A percentile compares a stretch with the other conserved stretches of the same genome.
These are phyloP conservation scores for Dalbergia oliveri DNA, from an alignment of 306 rosid genomes.

Conservation along the genomic window DNA sequence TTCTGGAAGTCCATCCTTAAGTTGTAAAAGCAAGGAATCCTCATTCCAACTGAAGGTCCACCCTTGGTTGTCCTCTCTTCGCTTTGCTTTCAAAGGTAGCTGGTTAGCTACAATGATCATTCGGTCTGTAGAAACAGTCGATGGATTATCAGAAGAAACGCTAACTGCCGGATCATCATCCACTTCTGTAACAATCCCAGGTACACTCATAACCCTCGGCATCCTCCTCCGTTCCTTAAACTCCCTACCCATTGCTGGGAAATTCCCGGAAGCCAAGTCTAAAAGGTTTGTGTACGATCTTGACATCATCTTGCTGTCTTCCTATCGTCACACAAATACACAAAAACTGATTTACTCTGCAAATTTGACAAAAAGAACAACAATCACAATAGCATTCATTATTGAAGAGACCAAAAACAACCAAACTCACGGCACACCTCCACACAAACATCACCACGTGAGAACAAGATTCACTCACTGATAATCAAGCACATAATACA, in stretches of 20 bases:
- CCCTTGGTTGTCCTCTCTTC: constrained; percentile 65
- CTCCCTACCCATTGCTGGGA: constrained; percentile 63
- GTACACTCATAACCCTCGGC: constrained; percentile 74
- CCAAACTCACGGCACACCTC: constrained; percentile 32
- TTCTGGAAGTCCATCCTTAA: constrained; percentile 80
- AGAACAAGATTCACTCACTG: constrained; percentile 31
- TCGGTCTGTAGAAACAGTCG: constrained; percentile 64
- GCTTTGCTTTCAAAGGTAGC: constrained; percentile 77
- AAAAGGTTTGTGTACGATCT: constrained; percentile 78
- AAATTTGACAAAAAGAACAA: constrained; percentile 33
- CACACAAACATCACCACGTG: constrained; percentile 30
- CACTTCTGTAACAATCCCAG: constrained; percentile 67
- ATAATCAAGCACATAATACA: constrained; percentile 38
- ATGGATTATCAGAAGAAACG: constrained; percentile 72
- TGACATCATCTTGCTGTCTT: constrained; percentile 71
- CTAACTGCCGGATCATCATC: constrained; percentile 75
- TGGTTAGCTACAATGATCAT: constrained; percentile 83
- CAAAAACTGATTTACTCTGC: constrained; percentile 47
- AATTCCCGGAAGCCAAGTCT: constrained; percentile 89
- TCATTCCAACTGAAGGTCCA: constrained; percentile 89
- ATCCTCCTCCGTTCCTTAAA: constrained; percentile 59
- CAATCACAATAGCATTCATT: constrained; percentile 26
- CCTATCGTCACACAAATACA: constrained; percentile 41
- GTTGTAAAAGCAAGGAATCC: constrained; percentile 79
- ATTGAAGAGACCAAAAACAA: constrained; percentile 18